Conservation (phyloP, 2,329 filamentous ascomycete species). For the Arthrobotrys sphaeroides region DNA sequence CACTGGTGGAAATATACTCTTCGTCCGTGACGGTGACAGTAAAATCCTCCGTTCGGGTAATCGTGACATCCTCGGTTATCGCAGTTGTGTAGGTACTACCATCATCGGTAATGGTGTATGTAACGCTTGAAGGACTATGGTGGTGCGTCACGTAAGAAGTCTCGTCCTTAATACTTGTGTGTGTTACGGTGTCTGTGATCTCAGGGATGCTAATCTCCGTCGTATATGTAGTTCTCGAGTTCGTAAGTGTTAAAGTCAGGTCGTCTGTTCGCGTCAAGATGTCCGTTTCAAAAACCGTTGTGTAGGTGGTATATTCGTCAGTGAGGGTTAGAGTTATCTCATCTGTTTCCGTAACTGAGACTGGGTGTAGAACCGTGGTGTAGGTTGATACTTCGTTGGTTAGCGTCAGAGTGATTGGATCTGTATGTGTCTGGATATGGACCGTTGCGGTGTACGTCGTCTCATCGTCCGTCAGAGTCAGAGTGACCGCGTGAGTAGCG, state of each 20-base stretch:
- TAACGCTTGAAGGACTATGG: neutral
- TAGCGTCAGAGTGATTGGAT: neutral
- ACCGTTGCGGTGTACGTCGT: slow-evolving; percentile 12
- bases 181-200: neutral
- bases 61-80: neutral
- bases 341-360: neutral
- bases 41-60: slow-evolving; percentile 2
- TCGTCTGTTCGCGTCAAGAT: neutral
- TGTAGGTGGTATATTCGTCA: slow-evolving; percentile 2
- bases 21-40: slow-evolving; percentile 5
- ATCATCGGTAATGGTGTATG: slow-evolving; percentile 7
- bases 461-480: slow-evolving; percentile 1
- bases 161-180: neutral
- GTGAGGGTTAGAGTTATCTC: neutral
- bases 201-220: neutral
- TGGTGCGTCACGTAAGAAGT: neutral
- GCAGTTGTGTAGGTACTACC: slow-evolving; percentile 5
- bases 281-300: neutral
- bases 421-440: neutral
- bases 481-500: neutral
- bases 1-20: slow-evolving; percentile 9
- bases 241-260: slow-evolving; percentile 1
- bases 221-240: neutral
- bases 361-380: neutral
- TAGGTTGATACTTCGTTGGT: slow-evolving; percentile 5